Evolutionary conservation across 345 rosid species (phyloP).

Genomic region (Brassica cretica): DNA sequence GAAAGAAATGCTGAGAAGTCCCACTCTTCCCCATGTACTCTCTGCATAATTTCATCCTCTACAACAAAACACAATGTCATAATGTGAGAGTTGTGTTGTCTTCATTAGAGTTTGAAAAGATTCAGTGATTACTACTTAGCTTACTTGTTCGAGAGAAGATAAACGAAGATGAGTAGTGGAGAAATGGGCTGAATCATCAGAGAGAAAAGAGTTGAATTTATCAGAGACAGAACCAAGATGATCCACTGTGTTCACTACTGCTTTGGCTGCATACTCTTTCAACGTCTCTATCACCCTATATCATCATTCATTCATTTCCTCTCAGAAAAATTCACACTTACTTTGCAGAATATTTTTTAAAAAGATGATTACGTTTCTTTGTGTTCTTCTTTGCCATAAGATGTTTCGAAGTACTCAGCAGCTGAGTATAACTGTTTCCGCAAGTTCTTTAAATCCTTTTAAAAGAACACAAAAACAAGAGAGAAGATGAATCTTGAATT

Average conservation of each 20-base stretch:
- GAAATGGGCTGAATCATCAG: slow-evolving; percentile 53
- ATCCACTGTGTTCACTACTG: slow-evolving; percentile 75
- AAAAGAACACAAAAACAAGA: slow-evolving; percentile 13
- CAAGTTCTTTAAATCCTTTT: slow-evolving; percentile 73
- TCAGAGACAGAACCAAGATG: slow-evolving; percentile 84
- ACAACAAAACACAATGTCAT: slow-evolving; percentile 4
- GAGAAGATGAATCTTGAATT: slow-evolving; percentile 16
- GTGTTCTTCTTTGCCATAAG: slow-evolving; percentile 57
- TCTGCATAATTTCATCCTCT: slow-evolving; percentile 62
- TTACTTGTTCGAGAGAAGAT: slow-evolving; percentile 71
- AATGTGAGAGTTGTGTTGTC: not conserved
- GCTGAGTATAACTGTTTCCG: slow-evolving; percentile 79
- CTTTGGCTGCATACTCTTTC: slow-evolving; percentile 74
- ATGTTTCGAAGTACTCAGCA: slow-evolving; percentile 77
- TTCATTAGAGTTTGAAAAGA: not conserved
- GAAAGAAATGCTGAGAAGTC: slow-evolving; percentile 51
- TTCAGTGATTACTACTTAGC: slow-evolving; percentile 39
- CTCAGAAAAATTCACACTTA: not conserved
- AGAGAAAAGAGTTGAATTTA: slow-evolving; percentile 56
- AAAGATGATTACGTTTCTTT: slow-evolving; percentile 59
- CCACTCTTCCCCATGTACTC: slow-evolving; percentile 53
- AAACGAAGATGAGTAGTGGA: slow-evolving; percentile 54
- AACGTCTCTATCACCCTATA: slow-evolving; percentile 60
- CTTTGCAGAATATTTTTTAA: not conserved
- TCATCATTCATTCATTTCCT: slow-evolving; percentile 21